phyloP scores from a whole-genome alignment of 1,284 basidiomycete genomes.

The Cronartium ribicola region DNA sequence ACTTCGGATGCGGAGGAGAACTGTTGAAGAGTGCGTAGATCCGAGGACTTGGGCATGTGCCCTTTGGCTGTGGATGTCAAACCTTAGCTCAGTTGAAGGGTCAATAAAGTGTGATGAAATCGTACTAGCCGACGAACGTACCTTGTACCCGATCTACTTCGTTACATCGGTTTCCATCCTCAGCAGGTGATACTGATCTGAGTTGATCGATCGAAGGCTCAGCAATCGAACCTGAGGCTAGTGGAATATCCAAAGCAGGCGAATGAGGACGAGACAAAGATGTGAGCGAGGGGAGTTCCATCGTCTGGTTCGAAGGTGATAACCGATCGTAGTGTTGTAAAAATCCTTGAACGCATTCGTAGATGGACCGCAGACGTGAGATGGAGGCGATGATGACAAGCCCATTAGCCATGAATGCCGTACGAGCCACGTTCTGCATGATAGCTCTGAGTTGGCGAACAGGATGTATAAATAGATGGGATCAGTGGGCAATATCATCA shows the following conservation, averaged over 20 bases:
- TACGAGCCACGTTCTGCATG: conserved; percentile 15
- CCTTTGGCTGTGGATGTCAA: background rate
- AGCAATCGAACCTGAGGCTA: background rate
- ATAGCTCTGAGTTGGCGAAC: background rate
- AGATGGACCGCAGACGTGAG: conserved; percentile 4
- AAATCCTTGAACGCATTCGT: conserved; percentile 6
- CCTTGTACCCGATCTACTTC: no score
- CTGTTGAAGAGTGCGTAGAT: background rate
- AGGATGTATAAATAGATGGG: background rate
- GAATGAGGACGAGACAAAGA: background rate
- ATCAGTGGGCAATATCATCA: no score
- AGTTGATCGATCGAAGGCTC: background rate
- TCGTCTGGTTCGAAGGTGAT: background rate
- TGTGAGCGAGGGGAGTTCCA: background rate
- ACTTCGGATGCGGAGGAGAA: background rate
- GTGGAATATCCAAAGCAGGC: background rate
- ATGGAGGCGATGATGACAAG: conserved; percentile 12
- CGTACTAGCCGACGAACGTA: no score
- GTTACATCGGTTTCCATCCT: background rate
- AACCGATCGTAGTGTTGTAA: background rate
- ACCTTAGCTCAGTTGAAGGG: background rate
- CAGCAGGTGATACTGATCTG: background rate
- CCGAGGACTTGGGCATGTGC: background rate
- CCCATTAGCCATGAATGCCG: conserved; percentile 21
- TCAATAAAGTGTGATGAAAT: background rate